Evolutionary conservation across 2,329 filamentous ascomycete genomes (phyloP).

Genomic region (Penicillium digitatum): DNA sequence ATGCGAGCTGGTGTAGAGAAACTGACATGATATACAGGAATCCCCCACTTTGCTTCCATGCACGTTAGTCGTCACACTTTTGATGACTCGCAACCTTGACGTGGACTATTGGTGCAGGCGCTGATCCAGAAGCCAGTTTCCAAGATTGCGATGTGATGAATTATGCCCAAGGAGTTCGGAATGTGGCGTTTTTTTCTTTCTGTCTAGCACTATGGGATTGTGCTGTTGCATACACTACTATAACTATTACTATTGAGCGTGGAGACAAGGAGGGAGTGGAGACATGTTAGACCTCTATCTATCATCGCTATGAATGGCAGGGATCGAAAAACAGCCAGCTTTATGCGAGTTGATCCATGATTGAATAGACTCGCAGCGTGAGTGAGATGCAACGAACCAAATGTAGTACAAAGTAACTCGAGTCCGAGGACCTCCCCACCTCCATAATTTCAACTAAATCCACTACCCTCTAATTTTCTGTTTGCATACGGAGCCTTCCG

Average conservation of each 20-base stretch:
- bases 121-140: not conserved
- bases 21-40: conserved; percentile 25
- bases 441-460: not conserved
- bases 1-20: conserved; percentile 3
- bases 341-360: not conserved
- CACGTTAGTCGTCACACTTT: conserved; percentile 26
- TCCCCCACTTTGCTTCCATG: conserved; percentile 43
- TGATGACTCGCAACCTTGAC: not conserved
- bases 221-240: not conserved
- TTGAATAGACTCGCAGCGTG: not conserved
- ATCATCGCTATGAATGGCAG: not conserved
- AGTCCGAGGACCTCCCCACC: not conserved
- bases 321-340: not conserved
- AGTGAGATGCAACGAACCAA: not conserved
- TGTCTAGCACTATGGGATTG: not conserved
- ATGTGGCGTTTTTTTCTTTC: conserved; percentile 12
- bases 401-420: not conserved
- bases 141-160: conserved; percentile 10
- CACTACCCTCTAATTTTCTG: not conserved
- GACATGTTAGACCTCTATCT: not conserved
- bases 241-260: not conserved
- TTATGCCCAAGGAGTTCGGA: conserved; percentile 13
- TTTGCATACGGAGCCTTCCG: not conserved
- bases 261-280: not conserved
- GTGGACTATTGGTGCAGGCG: conserved; percentile 14